Evolutionary conservation across 2,329 filamentous ascomycete species (phyloP).

Genomic region (Hymenoscyphus occultus): DNA sequence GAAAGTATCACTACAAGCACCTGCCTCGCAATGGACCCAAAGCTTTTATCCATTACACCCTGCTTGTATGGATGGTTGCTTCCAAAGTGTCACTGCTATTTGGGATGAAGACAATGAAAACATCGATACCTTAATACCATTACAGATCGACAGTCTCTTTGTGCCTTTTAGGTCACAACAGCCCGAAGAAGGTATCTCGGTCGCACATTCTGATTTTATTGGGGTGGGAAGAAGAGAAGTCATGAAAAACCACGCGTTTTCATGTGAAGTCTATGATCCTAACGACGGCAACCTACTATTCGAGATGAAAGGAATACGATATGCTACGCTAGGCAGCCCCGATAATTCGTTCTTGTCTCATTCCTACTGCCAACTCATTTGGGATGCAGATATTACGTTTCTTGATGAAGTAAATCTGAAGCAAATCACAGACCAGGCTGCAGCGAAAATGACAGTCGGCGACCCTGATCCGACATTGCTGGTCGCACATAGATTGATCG

Average conservation of each 20-base stretch:
- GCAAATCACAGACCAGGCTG: conserved; percentile 12
- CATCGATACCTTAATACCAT: no score
- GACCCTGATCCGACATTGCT: conserved; percentile 34
- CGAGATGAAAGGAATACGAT: conserved; percentile 24
- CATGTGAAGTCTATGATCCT: conserved; percentile 19
- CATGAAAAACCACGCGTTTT: background rate
- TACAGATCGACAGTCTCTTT: no score
- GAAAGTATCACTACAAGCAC: conserved; percentile 6
- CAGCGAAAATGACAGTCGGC: background rate
- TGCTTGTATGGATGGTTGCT: conserved; percentile 17
- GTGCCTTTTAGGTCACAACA: no score
- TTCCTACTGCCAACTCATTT: conserved; percentile 14
- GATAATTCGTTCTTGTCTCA: conserved; percentile 8
- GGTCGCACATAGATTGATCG: conserved; percentile 19
- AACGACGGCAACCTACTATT: conserved; percentile 25
- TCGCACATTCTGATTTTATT: conserved; percentile 15
- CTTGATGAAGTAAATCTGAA: no score
- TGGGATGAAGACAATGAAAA: no score
- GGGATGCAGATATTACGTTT: conserved; percentile 29
- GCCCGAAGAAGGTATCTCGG: conserved; percentile 4
- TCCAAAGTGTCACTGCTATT: conserved; percentile 11
- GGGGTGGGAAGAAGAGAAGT: conserved; percentile 23
- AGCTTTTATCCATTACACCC: conserved; percentile 22
- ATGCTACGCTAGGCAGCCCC: conserved; percentile 16
- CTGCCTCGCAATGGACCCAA: conserved; percentile 11